Evolutionary conservation across 2,329 filamentous ascomycete species (phyloP), one percentile per base, ranked within the genome.

Genomic region (Coniochaeta sp.): DNA sequence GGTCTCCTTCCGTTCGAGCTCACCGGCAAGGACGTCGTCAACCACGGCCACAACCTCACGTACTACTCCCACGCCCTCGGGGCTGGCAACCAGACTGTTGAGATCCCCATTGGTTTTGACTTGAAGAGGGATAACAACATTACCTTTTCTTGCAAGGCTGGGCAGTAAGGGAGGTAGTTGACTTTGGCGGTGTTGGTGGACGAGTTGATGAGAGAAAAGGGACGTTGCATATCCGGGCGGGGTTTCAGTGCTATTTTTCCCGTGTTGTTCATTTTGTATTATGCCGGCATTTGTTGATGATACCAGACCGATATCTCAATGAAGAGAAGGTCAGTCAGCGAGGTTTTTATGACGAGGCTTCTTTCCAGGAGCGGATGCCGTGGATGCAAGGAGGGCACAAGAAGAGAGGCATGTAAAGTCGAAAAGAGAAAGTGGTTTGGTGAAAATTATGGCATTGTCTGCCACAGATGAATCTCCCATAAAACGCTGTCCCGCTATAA

Each of bases 21-120:
- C 52, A 63, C 69, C 6, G 82, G 81, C 50, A 72, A 74, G 51
- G 67, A 70, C 27, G 81, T 82, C 54, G 58, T 69, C 42, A 76
- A 78, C 63, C 54, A 74, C 55, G 79, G 76, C 53, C 61, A 81
- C 61, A 65, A 72, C 45, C 66, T 86, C 50, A 63, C 66, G 32
- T 86, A 85, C 66, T 83, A 79, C 54, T 70, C 74, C 53, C 68
- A 76, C 16, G 79, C 81, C 20, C 73, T 86, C 24, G 69, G 67
- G 53, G 67, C 71, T 42, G 72, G 69, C 54, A 77, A 77, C 55
- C 71, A 79, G 62, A 75, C 72, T 38, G 64, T 84, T 48, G 61
- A 73, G 24, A 72, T 86, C 55, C 67, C 82, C 57, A 71, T 82
- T 45, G 71, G 68, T 32, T 57, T 63, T 13, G 73, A 76, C 9